Conservation (phyloP, 495 filamentous ascomycete genomes). For the Penicillium ucsense region DNA sequence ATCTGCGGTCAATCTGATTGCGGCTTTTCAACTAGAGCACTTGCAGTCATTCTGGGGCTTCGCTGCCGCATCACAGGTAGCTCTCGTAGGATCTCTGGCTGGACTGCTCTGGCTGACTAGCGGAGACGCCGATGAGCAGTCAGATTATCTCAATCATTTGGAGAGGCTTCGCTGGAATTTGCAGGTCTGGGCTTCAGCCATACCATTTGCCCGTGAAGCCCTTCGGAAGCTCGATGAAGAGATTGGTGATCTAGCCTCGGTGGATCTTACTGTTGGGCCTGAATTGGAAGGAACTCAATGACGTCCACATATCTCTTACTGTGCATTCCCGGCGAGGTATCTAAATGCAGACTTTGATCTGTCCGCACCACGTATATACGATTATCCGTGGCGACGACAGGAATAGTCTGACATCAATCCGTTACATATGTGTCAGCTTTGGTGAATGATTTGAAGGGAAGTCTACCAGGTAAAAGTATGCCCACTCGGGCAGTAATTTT, state of each 20-base stretch:
- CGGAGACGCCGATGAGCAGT: neutral
- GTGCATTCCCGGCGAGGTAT: too few relatives aligned
- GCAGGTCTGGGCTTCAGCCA: slow-evolving; percentile 8
- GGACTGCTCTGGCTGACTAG: slow-evolving; percentile 1
- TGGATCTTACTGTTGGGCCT: too few relatives aligned
- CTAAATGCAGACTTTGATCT: too few relatives aligned
- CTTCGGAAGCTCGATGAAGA: slow-evolving; percentile 13
- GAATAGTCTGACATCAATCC: too few relatives aligned
- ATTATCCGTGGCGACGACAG: too few relatives aligned
- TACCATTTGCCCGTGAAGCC: slow-evolving; percentile 12
- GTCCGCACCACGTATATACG: too few relatives aligned
- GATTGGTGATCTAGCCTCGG: slow-evolving; percentile 8
- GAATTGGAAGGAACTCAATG: too few relatives aligned
- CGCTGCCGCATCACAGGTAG: slow-evolving; percentile 8
- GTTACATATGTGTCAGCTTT: too few relatives aligned
- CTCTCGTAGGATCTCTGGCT: slow-evolving; percentile 9
- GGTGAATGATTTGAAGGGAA: too few relatives aligned
- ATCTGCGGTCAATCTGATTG: slow-evolving; percentile 59
- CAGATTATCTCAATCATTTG: neutral
- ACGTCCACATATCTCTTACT: too few relatives aligned
- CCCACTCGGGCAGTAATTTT: too few relatives aligned
- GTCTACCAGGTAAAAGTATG: too few relatives aligned
- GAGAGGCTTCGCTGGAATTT: neutral
- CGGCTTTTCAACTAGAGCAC: slow-evolving; percentile 60
- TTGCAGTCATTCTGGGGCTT: slow-evolving; percentile 59